Evolutionary conservation across 2,329 filamentous ascomycete species (phyloP).

Genomic region (Xylaria multiplex): DNA sequence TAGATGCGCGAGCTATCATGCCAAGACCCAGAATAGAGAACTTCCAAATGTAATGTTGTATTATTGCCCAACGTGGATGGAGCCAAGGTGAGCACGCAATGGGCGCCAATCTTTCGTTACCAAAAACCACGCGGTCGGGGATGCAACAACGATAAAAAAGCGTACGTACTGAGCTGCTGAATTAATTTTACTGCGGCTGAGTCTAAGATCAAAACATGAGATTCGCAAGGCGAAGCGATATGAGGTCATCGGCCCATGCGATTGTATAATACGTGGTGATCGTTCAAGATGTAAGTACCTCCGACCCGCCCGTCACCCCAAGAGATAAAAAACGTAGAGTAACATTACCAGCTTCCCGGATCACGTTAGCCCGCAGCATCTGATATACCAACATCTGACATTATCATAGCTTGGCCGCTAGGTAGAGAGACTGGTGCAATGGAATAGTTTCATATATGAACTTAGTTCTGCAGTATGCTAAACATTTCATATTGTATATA

Average conservation of each 20-base stretch:
- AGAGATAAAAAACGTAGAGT: neutral
- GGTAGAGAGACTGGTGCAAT: too few relatives aligned
- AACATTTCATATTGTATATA: too few relatives aligned
- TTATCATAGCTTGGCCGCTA: too few relatives aligned
- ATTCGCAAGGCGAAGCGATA: neutral
- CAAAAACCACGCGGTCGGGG: conserved; percentile 1
- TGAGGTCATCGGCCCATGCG: neutral
- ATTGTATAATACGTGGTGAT: neutral
- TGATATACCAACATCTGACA: too few relatives aligned
- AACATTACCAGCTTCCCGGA: neutral
- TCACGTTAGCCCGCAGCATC: too few relatives aligned
- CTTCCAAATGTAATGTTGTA: conserved; percentile 30
- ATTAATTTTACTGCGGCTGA: too few relatives aligned
- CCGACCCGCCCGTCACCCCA: neutral
- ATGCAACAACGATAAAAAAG: neutral
- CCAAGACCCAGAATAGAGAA: conserved; percentile 13
- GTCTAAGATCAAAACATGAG: too few relatives aligned
- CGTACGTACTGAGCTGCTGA: neutral
- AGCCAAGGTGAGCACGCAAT: conserved; percentile 35
- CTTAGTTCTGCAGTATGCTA: too few relatives aligned
- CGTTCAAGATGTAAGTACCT: too few relatives aligned
- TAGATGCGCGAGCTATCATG: conserved; percentile 17
- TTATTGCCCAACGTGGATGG: conserved; percentile 7
- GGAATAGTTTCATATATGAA: too few relatives aligned
- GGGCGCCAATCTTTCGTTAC: conserved; percentile 29